Conservation (phyloP, 169 alveolate species). For the Besnoitia besnoiti region DNA sequence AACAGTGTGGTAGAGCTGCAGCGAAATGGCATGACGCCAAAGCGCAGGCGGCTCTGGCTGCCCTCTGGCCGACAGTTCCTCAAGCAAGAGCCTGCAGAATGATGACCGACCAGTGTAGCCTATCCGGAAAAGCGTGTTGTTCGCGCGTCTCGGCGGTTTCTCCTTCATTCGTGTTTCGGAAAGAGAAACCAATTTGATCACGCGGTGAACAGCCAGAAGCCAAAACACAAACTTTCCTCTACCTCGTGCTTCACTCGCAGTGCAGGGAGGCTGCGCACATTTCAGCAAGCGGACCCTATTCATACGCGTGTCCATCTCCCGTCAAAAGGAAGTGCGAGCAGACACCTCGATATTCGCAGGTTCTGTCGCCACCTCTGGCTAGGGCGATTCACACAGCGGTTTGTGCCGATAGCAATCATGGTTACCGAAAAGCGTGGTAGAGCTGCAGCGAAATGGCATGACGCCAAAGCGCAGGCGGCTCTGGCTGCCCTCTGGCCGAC, state of each 20-base stretch:
- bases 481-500: not conserved
- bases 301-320: too few relatives aligned
- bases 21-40: not conserved
- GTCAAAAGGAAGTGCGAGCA: too few relatives aligned
- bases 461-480: not conserved
- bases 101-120: not conserved
- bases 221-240: too few relatives aligned
- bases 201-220: not conserved
- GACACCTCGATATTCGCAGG: too few relatives aligned
- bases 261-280: too few relatives aligned
- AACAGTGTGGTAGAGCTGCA: not conserved
- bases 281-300: too few relatives aligned
- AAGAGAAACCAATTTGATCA: slow-evolving; percentile 34
- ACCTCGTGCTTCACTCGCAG: too few relatives aligned
- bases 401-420: not conserved
- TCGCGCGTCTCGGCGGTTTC: slow-evolving; percentile 47
- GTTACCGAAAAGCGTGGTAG: not conserved
- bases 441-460: not conserved
- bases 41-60: not conserved
- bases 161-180: not conserved
- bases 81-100: not conserved
- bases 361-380: too few relatives aligned
- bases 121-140: not conserved
- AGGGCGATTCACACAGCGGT: too few relatives aligned
- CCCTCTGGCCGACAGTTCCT: not conserved